Conservation (phyloP, 176 grass and related monocot species). For the Cenchrus purpureus region DNA sequence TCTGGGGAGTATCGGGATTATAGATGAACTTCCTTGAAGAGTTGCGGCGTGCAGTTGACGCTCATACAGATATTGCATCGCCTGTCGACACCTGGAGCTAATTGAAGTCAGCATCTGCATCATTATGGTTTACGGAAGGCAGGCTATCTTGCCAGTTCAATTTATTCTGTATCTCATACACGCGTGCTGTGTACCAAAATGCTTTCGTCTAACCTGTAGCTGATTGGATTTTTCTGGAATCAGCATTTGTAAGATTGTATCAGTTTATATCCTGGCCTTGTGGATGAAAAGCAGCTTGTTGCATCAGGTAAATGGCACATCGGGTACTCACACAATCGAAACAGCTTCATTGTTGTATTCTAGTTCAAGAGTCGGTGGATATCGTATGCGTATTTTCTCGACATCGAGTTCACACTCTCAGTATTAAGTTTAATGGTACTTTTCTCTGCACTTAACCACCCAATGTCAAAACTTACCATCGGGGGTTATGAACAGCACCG, state of each 20-base stretch:
- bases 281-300: conserved; percentile 6
- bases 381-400: background rate
- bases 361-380: conserved; percentile 10
- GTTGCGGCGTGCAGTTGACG: conserved; percentile 42
- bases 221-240: conserved; percentile 14
- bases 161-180: background rate
- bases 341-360: conserved; percentile 5
- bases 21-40: conserved; percentile 67
- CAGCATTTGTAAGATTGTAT: background rate
- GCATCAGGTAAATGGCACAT: conserved; percentile 8
- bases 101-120: conserved; percentile 18
- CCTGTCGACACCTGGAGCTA: conserved; percentile 28
- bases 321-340: background rate
- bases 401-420: background rate
- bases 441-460: background rate
- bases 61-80: conserved; percentile 14
- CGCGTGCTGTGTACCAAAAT: conserved; percentile 19
- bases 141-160: conserved; percentile 6
- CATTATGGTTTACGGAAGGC: conserved; percentile 1
- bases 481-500: background rate
- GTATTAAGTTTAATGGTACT: background rate
- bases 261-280: background rate
- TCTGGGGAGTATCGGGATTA: background rate
- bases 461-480: background rate
- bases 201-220: conserved; percentile 35